Percentiles rank a stretch among this genome's conserved stretches.
These are phyloP conservation scores for Fusarium agapanthi DNA, from an alignment of 2,329 filamentous ascomycete species.

Conservation along the genomic window DNA sequence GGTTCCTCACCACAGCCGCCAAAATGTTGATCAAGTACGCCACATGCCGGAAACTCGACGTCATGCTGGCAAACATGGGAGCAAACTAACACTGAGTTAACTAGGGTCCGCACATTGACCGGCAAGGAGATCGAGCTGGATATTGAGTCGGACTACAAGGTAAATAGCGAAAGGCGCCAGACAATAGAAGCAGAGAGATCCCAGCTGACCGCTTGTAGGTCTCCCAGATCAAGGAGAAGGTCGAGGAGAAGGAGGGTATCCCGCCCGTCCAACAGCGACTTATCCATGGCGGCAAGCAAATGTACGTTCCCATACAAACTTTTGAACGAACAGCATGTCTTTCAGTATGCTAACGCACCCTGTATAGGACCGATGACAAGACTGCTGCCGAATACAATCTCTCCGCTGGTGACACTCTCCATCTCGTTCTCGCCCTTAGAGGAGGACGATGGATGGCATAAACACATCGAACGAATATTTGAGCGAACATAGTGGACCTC, in stretches of 20 bases:
- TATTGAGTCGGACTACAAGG: slow-evolving; percentile 94
- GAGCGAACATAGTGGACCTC: background rate
- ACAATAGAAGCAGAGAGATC: background rate
- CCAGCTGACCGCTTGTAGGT: slow-evolving; percentile 65
- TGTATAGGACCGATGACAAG: slow-evolving; percentile 87
- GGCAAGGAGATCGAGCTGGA: slow-evolving; percentile 99
- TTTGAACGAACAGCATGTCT: background rate
- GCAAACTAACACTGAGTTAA: slow-evolving; percentile 32
- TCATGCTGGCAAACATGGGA: background rate
- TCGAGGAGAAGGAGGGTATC: slow-evolving; percentile 99
- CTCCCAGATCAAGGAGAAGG: slow-evolving; percentile 96
- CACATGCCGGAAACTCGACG: slow-evolving; percentile 1
- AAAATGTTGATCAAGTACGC: slow-evolving; percentile 63
- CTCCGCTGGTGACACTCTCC: slow-evolving; percentile 90
- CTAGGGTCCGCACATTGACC: slow-evolving; percentile 93
- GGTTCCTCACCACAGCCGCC: slow-evolving; percentile 10
- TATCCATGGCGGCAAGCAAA: slow-evolving; percentile 97
- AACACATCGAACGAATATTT: slow-evolving; percentile 3
- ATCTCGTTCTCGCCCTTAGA: slow-evolving; percentile 92
- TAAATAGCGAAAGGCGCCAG: slow-evolving; percentile 49
- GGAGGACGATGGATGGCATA: slow-evolving; percentile 65
- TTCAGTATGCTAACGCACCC: background rate
- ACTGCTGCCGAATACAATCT: slow-evolving; percentile 90
- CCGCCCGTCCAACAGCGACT: slow-evolving; percentile 95
- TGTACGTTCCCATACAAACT: slow-evolving; percentile 63